These are phyloP conservation scores for Aspergillus hancockii DNA, from an alignment of 495 filamentous ascomycete species.

Conservation along the genomic window DNA sequence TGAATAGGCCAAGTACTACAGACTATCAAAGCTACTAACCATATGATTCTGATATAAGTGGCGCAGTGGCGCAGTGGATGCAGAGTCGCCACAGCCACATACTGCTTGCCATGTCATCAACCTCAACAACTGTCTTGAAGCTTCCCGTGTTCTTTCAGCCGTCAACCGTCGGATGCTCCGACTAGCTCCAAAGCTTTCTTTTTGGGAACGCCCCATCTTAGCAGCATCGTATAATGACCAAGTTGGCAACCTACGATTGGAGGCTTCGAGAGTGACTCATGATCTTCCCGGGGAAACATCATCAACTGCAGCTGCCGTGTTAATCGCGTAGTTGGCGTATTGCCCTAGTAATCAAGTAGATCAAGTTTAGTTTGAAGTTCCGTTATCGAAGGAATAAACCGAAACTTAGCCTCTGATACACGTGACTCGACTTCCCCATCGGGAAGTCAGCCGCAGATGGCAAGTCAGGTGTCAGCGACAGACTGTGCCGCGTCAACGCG, in stretches of 20 bases:
- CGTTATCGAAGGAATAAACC: neutral
- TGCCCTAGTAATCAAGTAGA: no score
- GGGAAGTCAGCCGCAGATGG: conserved; percentile 5
- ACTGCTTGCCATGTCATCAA: conserved; percentile 17
- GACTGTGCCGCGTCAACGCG: conserved; percentile 15
- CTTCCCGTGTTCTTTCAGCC: conserved; percentile 13
- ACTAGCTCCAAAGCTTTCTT: conserved; percentile 3
- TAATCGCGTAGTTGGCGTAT: neutral
- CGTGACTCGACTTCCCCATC: conserved; percentile 8
- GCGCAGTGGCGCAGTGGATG: conserved; percentile 15
- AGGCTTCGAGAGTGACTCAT: neutral
- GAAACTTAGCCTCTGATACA: neutral
- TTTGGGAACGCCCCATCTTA: no score
- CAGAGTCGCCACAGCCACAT: conserved; percentile 20
- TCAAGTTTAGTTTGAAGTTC: no score
- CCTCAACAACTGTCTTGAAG: conserved; percentile 1
- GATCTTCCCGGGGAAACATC: neutral
- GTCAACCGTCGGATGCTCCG: conserved; percentile 17
- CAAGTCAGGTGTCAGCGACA: neutral
- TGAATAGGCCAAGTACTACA: no score
- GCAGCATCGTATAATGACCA: neutral
- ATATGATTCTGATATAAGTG: conserved; percentile 6
- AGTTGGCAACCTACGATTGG: neutral
- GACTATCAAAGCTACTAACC: neutral
- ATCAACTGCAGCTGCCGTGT: neutral